These are phyloP conservation scores for Rhododendron williamsianum DNA, from an alignment of 148 eudicot species.

Conservation along the genomic window DNA sequence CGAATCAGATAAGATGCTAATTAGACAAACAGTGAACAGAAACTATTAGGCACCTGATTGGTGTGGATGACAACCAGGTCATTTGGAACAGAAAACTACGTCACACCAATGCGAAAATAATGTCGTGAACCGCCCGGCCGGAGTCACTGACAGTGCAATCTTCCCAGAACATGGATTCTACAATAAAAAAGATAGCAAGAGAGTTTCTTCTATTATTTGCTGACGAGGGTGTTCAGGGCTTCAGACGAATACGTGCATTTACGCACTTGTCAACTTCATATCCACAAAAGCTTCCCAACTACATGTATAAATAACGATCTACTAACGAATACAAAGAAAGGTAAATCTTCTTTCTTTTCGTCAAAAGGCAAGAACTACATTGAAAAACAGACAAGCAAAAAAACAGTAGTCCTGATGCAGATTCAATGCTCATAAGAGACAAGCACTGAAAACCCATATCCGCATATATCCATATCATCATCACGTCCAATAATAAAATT, in stretches of 20 bases:
- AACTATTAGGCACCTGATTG: neutral
- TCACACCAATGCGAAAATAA: neutral
- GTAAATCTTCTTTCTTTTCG: neutral
- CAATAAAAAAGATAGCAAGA: neutral
- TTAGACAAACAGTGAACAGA: neutral
- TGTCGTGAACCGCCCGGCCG: neutral
- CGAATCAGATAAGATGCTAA: neutral
- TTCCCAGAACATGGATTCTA: neutral
- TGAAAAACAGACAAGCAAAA: no score
- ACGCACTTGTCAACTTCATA: neutral
- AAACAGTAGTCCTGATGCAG: neutral
- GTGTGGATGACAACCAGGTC: neutral
- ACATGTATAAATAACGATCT: neutral
- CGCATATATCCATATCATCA: neutral
- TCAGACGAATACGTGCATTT: neutral
- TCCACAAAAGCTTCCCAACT: neutral
- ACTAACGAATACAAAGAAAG: neutral
- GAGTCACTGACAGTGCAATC: neutral
- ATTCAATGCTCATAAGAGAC: neutral
- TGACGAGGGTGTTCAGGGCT: neutral
- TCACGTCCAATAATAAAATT: neutral
- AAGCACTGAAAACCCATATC: neutral
- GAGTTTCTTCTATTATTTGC: neutral
- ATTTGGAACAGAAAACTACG: neutral
- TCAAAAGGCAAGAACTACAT: neutral